Percentiles rank a stretch among this genome's conserved stretches.
These are phyloP conservation scores for Tephrocybe sp. DNA, from an alignment of 768 basidiomycete species.

Conservation along the genomic window DNA sequence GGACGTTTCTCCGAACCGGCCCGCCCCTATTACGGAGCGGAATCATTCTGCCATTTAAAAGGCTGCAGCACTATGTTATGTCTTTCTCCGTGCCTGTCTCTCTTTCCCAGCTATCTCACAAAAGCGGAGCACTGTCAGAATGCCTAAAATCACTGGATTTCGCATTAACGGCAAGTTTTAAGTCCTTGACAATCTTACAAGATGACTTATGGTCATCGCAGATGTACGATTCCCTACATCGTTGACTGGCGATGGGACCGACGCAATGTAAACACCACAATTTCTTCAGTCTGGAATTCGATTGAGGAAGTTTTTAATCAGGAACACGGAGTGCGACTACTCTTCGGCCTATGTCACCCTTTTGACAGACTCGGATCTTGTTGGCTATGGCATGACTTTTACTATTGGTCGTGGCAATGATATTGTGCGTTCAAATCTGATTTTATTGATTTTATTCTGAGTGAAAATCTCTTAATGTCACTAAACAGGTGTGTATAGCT, in stretches of 20 bases:
- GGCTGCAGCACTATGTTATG: neutral
- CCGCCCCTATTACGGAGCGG: constrained; percentile 1
- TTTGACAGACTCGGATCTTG: constrained; percentile 69
- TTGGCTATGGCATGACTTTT: constrained; percentile 94
- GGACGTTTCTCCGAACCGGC: constrained; percentile 2
- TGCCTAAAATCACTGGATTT: constrained; percentile 53
- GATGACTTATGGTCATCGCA: constrained; percentile 26
- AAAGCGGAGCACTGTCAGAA: constrained; percentile 6
- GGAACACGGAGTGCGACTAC: constrained; percentile 96
- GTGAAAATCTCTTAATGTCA: neutral
- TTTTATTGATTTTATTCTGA: no score
- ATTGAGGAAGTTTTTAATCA: constrained; percentile 23
- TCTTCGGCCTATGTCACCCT: constrained; percentile 90
- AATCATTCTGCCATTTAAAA: no score
- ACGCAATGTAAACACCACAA: constrained; percentile 72
- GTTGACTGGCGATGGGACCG: constrained; percentile 87
- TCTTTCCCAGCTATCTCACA: neutral
- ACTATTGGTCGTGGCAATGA: constrained; percentile 96
- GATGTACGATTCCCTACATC: constrained; percentile 94
- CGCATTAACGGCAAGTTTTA: constrained; percentile 54
- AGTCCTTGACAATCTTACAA: neutral
- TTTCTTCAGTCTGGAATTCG: neutral
- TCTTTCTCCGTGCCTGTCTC: neutral
- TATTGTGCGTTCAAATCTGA: constrained; percentile 52
- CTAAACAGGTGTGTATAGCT: constrained; percentile 69